Evolutionary conservation across 1,284 basidiomycete species (phyloP).

Genomic region (Cutaneotrichosporon spelunceum): DNA sequence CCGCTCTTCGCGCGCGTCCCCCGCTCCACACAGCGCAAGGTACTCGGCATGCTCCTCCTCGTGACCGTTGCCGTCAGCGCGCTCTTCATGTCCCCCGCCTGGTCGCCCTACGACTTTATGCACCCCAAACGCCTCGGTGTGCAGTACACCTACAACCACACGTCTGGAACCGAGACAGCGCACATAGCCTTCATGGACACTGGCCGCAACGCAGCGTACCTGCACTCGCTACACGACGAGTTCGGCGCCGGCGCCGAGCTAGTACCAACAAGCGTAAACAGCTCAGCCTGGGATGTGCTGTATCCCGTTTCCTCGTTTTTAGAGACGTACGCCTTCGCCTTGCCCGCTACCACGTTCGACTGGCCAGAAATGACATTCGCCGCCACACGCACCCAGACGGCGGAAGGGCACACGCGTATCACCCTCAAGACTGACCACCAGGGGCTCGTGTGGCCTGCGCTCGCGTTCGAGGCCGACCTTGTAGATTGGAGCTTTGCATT

Average conservation of each 20-base stretch:
- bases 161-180: constrained; percentile 67
- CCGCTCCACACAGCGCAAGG: constrained; percentile 52
- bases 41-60: constrained; percentile 57
- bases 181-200: constrained; percentile 78
- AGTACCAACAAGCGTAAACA: constrained; percentile 43
- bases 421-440: constrained; percentile 74
- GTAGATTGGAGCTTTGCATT: constrained; percentile 78
- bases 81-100: constrained; percentile 60
- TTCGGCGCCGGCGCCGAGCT: constrained; percentile 46
- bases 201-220: constrained; percentile 53
- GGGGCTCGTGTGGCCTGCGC: constrained; percentile 59
- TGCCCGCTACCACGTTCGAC: constrained; percentile 32
- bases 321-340: constrained; percentile 41
- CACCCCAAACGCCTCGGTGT: constrained; percentile 88
- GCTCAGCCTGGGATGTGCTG: constrained; percentile 74
- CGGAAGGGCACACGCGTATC: constrained; percentile 61
- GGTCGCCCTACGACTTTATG: constrained; percentile 70
- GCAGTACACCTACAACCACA: constrained; percentile 81
- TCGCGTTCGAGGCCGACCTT: constrained; percentile 91
- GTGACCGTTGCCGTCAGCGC: constrained; percentile 57
- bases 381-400: constrained; percentile 49
- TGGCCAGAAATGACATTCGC: constrained; percentile 37
- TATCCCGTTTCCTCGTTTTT: constrained; percentile 70
- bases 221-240: constrained; percentile 63
- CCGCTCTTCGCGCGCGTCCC: constrained; percentile 73